Evolutionary conservation across 208 protist genomes (phyloP).

Genomic region (Acanthamoeba sp.): DNA sequence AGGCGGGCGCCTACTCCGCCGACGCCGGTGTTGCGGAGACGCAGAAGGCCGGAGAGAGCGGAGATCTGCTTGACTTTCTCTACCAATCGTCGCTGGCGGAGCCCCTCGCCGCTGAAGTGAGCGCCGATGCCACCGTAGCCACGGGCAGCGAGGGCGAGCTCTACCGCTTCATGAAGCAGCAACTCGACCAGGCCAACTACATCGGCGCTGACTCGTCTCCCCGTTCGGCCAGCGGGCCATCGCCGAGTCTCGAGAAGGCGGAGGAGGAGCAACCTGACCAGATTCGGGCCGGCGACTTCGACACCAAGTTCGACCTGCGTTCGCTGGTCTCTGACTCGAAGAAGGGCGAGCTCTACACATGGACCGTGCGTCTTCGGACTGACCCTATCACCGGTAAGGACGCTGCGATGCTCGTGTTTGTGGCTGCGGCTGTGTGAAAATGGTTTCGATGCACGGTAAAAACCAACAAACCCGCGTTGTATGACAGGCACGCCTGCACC

Average conservation of each 20-base stretch:
- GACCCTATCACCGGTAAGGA: background rate
- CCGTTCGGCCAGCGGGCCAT: background rate
- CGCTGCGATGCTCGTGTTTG: no score
- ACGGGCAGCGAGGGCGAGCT: background rate
- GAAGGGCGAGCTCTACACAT: background rate
- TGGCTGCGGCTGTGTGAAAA: no score
- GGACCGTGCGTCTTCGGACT: background rate
- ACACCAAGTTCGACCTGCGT: background rate
- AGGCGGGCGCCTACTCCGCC: no score
- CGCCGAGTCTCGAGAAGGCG: background rate
- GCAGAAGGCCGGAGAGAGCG: background rate
- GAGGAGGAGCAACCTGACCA: no score
- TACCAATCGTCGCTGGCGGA: background rate
- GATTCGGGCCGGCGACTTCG: no score
- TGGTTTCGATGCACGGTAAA: no score
- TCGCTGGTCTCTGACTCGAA: background rate
- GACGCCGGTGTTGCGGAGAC: background rate
- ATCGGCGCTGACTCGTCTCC: background rate
- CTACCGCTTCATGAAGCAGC: conserved; percentile 8
- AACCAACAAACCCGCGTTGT: no score
- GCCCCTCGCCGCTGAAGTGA: background rate
- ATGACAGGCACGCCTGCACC: background rate
- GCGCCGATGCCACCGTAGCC: background rate
- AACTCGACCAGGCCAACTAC: background rate
- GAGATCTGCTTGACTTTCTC: background rate